Evolutionary conservation across 257 asterid genomes (phyloP).

Genomic region (Oldenlandia corymbosa): DNA sequence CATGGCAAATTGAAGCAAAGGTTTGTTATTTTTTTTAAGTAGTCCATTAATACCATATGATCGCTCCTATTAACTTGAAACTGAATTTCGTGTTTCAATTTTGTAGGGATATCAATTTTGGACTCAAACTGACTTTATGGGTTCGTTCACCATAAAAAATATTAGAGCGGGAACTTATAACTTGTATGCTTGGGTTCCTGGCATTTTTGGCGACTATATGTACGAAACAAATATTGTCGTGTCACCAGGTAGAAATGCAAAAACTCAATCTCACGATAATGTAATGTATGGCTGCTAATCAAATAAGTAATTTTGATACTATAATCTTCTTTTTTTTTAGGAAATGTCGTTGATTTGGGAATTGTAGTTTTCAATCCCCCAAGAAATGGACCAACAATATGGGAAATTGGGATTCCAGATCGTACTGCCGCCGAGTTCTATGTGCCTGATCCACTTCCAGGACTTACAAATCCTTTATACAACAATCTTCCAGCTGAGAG

Average conservation of each 20-base stretch:
- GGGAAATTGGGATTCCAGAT: constrained; percentile 44
- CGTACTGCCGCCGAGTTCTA: constrained; percentile 31
- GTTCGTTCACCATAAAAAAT: constrained; percentile 33
- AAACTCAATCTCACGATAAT: neutral
- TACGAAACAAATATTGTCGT: constrained; percentile 20
- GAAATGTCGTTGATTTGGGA: constrained; percentile 19
- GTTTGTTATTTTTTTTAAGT: constrained; percentile 18
- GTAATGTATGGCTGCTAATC: neutral
- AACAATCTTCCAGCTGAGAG: constrained; percentile 13
- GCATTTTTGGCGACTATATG: constrained; percentile 59
- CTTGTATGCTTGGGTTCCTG: constrained; percentile 63
- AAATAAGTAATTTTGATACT: too few relatives aligned
- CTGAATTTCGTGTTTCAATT: too few relatives aligned
- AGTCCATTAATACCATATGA: too few relatives aligned
- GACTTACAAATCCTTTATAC: constrained; percentile 14
- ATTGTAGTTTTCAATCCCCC: constrained; percentile 24
- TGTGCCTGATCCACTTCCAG: constrained; percentile 27
- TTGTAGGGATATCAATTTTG: constrained; percentile 74
- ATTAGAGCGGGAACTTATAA: constrained; percentile 40
- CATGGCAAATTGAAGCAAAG: constrained; percentile 71
- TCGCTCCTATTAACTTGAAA: too few relatives aligned
- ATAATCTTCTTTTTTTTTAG: constrained; percentile 5
- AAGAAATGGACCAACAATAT: constrained; percentile 32
- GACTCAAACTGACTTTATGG: constrained; percentile 41
- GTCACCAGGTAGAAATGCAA: constrained; percentile 27